Evolutionary conservation across 2,329 filamentous ascomycete genomes (phyloP).

Genomic region (Apiospora koreana): DNA sequence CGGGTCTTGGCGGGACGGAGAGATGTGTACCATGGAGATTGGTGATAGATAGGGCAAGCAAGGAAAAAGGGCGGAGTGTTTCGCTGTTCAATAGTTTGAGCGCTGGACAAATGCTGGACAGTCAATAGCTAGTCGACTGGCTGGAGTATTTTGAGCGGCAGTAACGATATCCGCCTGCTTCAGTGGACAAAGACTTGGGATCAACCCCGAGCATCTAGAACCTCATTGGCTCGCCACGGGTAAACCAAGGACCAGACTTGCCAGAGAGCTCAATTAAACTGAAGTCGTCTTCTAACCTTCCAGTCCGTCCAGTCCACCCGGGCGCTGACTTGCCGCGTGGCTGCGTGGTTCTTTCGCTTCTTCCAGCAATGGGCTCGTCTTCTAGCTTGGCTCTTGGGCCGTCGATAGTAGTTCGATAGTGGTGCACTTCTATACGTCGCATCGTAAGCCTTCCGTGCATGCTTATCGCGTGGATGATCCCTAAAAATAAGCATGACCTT

Average conservation of each 20-base stretch:
- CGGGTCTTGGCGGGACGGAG: not conserved
- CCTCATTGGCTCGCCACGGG: not conserved
- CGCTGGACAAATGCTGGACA: not conserved
- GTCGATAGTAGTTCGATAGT: not conserved
- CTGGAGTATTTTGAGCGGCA: not conserved
- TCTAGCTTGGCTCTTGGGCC: not conserved
- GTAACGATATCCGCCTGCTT: not conserved
- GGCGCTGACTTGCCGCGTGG: not conserved
- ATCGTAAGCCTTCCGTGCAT: conserved; percentile 2
- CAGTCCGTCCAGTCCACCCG: not conserved
- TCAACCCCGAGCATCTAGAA: not conserved
- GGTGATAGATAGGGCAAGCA: not conserved
- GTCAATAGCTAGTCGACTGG: not conserved
- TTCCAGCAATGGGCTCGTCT: not conserved
- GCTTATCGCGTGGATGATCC: conserved; percentile 6
- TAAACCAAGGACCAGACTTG: not conserved
- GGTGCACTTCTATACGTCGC: conserved; percentile 1
- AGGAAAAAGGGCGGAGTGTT: not conserved
- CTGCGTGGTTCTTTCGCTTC: not conserved
- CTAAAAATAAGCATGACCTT: conserved; percentile 1
- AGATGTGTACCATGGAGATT: conserved; percentile 5
- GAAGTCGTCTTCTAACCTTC: not conserved
- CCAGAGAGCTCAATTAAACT: not conserved
- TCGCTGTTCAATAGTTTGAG: not conserved
- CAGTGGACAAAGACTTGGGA: not conserved